Percentiles rank a stretch among this genome's conserved stretches.
phyloP scores from a whole-genome alignment of 2,329 filamentous ascomycete genomes.

The Diplodia sapinea region DNA sequence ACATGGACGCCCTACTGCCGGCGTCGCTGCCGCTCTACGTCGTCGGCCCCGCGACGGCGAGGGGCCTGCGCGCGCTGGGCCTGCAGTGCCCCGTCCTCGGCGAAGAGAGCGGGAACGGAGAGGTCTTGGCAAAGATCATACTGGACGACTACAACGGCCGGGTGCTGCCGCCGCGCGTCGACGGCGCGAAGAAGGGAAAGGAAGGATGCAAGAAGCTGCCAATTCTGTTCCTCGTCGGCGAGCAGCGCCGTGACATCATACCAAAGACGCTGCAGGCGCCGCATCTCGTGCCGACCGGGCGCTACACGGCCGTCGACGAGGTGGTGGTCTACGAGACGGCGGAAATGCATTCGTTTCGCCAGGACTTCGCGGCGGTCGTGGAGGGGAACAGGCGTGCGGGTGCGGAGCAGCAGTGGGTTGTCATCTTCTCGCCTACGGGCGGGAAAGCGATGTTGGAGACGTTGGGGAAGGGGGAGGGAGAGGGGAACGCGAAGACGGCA shows the following conservation, averaged over 20 bases:
- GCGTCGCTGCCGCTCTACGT: conserved; percentile 71
- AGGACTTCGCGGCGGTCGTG: conserved; percentile 65
- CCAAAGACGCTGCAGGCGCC: conserved; percentile 75
- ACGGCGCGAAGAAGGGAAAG: conserved; percentile 36
- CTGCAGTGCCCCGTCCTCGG: conserved; percentile 69
- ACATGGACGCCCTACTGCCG: conserved; percentile 48
- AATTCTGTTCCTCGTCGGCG: conserved; percentile 86
- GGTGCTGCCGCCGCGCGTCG: conserved; percentile 33
- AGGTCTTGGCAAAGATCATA: conserved; percentile 78
- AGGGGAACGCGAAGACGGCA: conserved; percentile 40
- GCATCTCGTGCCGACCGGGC: conserved; percentile 51
- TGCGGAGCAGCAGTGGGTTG: conserved; percentile 67
- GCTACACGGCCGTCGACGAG: conserved; percentile 73
- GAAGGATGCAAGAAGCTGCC: conserved; percentile 59
- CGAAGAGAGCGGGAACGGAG: conserved; percentile 82
- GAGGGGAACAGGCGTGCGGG: conserved; percentile 49
- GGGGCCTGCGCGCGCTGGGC: conserved; percentile 66
- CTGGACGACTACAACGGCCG: conserved; percentile 72
- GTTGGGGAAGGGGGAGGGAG: conserved; percentile 54
- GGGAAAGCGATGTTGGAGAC: conserved; percentile 65
- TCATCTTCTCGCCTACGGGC: conserved; percentile 71
- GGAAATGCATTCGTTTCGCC: conserved; percentile 78
- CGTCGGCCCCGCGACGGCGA: conserved; percentile 80
- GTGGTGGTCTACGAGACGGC: conserved; percentile 85
- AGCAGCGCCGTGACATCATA: conserved; percentile 88